These are phyloP conservation scores for Corylus americana DNA, from an alignment of 306 rosid genomes.

Conservation along the genomic window DNA sequence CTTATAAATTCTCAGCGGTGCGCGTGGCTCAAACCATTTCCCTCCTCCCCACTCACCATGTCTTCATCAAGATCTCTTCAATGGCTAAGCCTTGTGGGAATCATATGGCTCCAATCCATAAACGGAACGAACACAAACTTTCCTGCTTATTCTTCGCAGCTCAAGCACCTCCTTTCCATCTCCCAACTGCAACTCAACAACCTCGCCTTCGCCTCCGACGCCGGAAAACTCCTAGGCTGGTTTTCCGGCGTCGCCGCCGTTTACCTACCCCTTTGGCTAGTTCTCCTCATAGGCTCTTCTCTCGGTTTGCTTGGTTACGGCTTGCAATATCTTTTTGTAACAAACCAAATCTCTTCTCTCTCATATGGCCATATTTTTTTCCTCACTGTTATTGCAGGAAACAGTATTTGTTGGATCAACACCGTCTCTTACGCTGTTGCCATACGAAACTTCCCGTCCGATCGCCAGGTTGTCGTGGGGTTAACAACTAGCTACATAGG, in stretches of 20 bases:
- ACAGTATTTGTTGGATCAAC: conserved; percentile 94
- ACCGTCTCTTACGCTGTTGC: conserved; percentile 71
- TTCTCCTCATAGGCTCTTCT: conserved; percentile 68
- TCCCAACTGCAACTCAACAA: conserved; percentile 84
- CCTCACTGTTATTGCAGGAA: conserved; percentile 76
- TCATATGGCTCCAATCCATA: conserved; percentile 89
- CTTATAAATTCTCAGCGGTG: background rate
- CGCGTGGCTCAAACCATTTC: background rate
- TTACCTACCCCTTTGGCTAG: conserved; percentile 79
- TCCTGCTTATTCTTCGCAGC: conserved; percentile 86
- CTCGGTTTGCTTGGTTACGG: conserved; percentile 85
- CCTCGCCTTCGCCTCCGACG: conserved; percentile 93
- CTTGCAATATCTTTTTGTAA: conserved; percentile 70
- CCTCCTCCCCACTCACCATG: conserved; percentile 31
- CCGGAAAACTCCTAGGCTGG: conserved; percentile 87
- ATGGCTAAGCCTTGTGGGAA: conserved; percentile 85
- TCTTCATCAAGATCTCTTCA: conserved; percentile 48
- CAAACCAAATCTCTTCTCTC: conserved; percentile 41
- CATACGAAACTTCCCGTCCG: conserved; percentile 54
- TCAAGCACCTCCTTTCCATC: conserved; percentile 62
- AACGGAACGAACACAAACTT: conserved; percentile 82
- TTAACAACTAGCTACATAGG: conserved; percentile 84
- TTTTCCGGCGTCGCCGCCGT: conserved; percentile 72
- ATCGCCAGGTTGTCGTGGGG: conserved; percentile 67
- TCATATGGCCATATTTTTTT: conserved; percentile 65